Conservation (phyloP, 2,329 filamentous ascomycete species). For the Clarireedia monteithiana region DNA sequence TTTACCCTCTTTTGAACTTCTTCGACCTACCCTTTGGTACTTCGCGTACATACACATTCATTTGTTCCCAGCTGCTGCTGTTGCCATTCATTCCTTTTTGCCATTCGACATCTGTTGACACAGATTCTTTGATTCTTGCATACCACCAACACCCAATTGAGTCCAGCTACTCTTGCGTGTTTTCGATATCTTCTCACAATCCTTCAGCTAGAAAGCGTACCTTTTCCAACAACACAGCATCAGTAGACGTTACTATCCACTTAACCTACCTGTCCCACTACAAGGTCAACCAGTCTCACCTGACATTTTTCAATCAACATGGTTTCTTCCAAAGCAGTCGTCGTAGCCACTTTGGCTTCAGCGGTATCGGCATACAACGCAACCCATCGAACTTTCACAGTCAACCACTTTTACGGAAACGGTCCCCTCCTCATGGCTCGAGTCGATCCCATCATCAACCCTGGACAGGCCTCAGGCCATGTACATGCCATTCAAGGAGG, state of each 20-base stretch:
- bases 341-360: conserved; percentile 19
- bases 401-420: conserved; percentile 63
- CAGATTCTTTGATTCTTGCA: neutral
- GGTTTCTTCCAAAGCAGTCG: conserved; percentile 18
- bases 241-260: neutral
- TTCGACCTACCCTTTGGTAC: neutral
- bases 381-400: conserved; percentile 50
- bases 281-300: neutral
- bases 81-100: conserved; percentile 17
- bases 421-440: conserved; percentile 54
- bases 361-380: conserved; percentile 17
- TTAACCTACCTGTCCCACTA: neutral
- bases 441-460: conserved; percentile 69
- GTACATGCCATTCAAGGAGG: conserved; percentile 71
- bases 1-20: neutral
- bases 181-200: conserved; percentile 7
- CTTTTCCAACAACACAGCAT: neutral
- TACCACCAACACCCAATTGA: conserved; percentile 15
- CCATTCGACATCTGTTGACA: conserved; percentile 9
- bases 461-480: conserved; percentile 54
- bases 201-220: too few relatives aligned
- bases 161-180: conserved; percentile 24
- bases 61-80: neutral
- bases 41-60: conserved; percentile 4
- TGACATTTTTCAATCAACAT: conserved; percentile 13